These are phyloP conservation scores for Ramichloridium luteum DNA, from an alignment of 2,329 filamentous ascomycete species.

Conservation along the genomic window DNA sequence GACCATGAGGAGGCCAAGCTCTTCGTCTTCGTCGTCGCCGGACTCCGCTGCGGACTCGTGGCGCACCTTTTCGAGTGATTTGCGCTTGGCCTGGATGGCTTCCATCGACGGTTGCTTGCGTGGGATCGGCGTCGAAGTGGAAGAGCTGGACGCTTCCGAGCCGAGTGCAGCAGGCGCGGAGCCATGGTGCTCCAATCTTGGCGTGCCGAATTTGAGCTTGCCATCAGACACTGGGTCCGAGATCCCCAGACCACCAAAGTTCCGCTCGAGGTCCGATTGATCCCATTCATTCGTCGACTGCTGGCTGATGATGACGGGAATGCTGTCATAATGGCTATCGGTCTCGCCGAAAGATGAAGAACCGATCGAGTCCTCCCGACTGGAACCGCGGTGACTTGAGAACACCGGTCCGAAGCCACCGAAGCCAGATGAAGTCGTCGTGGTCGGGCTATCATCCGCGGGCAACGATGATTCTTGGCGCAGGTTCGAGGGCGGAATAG, in stretches of 20 bases:
- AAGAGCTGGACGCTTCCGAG: conserved; percentile 14
- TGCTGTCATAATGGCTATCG: conserved; percentile 67
- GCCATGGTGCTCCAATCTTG: conserved; percentile 49
- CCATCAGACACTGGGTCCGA: conserved; percentile 14
- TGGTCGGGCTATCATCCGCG: conserved; percentile 71
- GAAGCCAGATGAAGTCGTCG: conserved; percentile 64
- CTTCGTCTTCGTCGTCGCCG: conserved; percentile 90
- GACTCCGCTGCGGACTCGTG: conserved; percentile 65
- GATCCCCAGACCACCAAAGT: conserved; percentile 61
- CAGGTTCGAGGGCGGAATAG: conserved; percentile 49
- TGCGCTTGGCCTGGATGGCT: conserved; percentile 60
- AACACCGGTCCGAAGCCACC: conserved; percentile 38
- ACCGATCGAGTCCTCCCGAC: conserved; percentile 76
- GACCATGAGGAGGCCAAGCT: conserved; percentile 53
- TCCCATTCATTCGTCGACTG: conserved; percentile 65
- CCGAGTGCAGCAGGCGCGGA: conserved; percentile 49
- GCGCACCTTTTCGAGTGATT: conserved; percentile 59
- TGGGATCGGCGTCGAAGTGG: conserved; percentile 17
- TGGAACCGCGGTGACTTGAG: conserved; percentile 45
- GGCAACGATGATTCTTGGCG: conserved; percentile 52
- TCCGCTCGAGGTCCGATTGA: conserved; percentile 40
- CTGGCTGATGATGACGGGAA: conserved; percentile 61
- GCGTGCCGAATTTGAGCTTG: conserved; percentile 28
- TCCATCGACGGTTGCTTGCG: conserved; percentile 59
- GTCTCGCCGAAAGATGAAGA: conserved; percentile 81